Percentiles rank a stretch among this genome's conserved stretches.
Evolutionary conservation across 169 alveolate genomes (phyloP).

Genomic region (Plasmodium gaboni): DNA sequence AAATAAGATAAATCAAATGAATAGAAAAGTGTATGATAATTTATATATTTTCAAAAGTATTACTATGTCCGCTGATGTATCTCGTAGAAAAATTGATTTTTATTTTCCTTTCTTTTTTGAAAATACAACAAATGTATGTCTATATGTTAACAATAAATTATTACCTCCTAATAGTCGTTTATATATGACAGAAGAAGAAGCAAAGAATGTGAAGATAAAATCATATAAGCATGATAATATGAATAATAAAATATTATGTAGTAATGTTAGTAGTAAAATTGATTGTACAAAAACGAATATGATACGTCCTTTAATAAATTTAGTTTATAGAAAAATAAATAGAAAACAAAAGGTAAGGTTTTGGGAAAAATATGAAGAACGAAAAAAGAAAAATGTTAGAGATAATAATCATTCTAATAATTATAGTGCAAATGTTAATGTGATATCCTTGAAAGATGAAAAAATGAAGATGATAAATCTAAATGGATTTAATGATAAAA

Average conservation of each 20-base stretch:
- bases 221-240: slow-evolving; percentile 77
- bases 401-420: neutral
- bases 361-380: slow-evolving; percentile 73
- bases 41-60: slow-evolving; percentile 74
- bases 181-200: slow-evolving; percentile 83
- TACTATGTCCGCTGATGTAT: slow-evolving; percentile 81
- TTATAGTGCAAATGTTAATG: neutral
- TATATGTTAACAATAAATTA: slow-evolving; percentile 77
- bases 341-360: slow-evolving; percentile 61
- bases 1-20: slow-evolving; percentile 64
- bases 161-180: slow-evolving; percentile 83
- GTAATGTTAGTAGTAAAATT: slow-evolving; percentile 78
- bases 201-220: slow-evolving; percentile 73
- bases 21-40: slow-evolving; percentile 62
- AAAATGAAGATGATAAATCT: neutral
- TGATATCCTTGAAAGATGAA: neutral
- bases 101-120: slow-evolving; percentile 83
- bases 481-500: neutral
- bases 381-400: slow-evolving; percentile 8
- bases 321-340: slow-evolving; percentile 56
- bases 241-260: slow-evolving; percentile 78
- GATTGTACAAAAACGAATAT: slow-evolving; percentile 82
- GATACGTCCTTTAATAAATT: slow-evolving; percentile 70
- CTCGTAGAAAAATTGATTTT: slow-evolving; percentile 79
- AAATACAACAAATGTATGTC: slow-evolving; percentile 79